phyloP scores from a whole-genome alignment of 305 asterid genomes.

The Fraxinus baroniana region DNA sequence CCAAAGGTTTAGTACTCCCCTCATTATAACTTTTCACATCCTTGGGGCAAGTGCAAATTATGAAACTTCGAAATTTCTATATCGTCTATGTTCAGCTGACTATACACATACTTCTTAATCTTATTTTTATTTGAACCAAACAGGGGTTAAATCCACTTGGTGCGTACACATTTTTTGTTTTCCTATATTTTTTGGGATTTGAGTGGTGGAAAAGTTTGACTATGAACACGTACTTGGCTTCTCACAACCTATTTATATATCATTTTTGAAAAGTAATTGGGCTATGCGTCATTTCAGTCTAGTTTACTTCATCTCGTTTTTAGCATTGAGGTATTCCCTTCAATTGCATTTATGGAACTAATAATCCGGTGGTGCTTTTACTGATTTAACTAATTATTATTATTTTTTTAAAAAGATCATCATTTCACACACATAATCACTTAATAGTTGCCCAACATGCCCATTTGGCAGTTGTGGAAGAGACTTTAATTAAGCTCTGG shows the following conservation, averaged over 20 bases:
- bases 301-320: not conserved
- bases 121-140: not conserved
- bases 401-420: too few species aligned
- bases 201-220: not conserved
- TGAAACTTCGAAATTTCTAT: not conserved
- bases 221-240: not conserved
- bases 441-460: not conserved
- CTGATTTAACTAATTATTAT: not conserved
- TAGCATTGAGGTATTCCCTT: constrained; percentile 6
- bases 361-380: not conserved
- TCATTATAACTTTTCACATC: not conserved
- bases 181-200: not conserved
- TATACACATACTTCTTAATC: not conserved
- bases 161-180: not conserved
- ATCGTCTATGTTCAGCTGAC: not conserved
- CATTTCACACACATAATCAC: not conserved
- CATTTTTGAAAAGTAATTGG: not conserved
- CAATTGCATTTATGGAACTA: constrained; percentile 1
- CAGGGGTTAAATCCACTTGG: not conserved
- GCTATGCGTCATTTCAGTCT: not conserved
- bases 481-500: not conserved
- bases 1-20: not conserved
- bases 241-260: not conserved
- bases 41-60: not conserved
- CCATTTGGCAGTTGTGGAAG: not conserved